Percentiles rank a stretch among this genome's conserved stretches.
Conservation (phyloP, 148 eudicot species). For the Amaranthus cruentus region DNA sequence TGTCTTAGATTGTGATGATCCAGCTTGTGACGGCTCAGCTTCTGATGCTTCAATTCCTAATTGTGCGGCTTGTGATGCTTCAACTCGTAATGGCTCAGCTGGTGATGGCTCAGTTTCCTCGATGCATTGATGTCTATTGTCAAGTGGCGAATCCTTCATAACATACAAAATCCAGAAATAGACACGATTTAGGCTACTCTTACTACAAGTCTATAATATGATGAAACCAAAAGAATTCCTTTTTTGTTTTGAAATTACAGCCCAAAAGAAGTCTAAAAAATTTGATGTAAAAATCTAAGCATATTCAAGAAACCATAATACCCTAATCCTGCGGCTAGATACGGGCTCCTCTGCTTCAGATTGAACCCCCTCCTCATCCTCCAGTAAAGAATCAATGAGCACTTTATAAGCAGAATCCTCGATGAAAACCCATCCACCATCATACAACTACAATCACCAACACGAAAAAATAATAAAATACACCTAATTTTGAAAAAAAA, state of each 20-base stretch:
- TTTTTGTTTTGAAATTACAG: too few relatives aligned
- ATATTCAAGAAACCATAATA: neutral
- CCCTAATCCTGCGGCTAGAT: neutral
- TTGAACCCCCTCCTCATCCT: conserved; percentile 11
- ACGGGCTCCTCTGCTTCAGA: conserved; percentile 18
- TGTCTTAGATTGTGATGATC: neutral
- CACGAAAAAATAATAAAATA: neutral
- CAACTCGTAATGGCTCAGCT: conserved; percentile 8
- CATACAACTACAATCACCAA: conserved; percentile 26
- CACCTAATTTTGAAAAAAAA: neutral
- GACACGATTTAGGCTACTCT: neutral
- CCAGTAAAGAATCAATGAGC: conserved; percentile 21
- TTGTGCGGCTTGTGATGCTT: too few relatives aligned
- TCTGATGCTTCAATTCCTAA: too few relatives aligned
- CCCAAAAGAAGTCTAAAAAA: too few relatives aligned
- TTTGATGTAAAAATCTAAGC: too few relatives aligned
- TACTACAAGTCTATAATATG: neutral
- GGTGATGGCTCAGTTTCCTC: conserved; percentile 9
- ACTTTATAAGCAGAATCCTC: conserved; percentile 23
- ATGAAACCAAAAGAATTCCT: too few relatives aligned
- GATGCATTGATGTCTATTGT: neutral
- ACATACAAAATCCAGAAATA: neutral
- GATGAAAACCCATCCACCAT: conserved; percentile 29
- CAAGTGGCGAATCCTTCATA: conserved; percentile 12
- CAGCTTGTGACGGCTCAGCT: conserved; percentile 8